Evolutionary conservation across 345 rosid genomes (phyloP), one percentile per base, ranked within the genome.

Genomic region (Punica granatum): DNA sequence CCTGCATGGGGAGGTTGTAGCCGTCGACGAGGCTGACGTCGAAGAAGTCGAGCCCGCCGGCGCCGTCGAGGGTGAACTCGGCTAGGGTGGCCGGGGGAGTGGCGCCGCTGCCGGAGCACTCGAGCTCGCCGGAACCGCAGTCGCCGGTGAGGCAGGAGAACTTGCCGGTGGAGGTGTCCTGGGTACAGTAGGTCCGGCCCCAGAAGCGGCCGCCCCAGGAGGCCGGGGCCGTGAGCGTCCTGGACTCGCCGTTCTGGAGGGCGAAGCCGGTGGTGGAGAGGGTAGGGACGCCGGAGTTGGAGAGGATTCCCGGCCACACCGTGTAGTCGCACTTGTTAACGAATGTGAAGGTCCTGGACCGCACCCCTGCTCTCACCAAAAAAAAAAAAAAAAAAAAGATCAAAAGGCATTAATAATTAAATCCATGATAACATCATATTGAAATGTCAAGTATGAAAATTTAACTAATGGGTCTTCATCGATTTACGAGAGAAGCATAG

Each of bases 151-250:
- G 60, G 72, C 99, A 94, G 21, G 96, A 71, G 83, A 94, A 91
- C 72, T 86, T 86, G 0, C 85, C 85, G 15, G 88, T 12, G 76
- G 95, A 77, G 73, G 94, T 72, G 73, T 85, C 94, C 51, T 81
- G 56, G 69, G 88, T 53, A 80, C 99, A 94, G 63, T 67, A 78
- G 11, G 97, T 89, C 10, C 97, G 79, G 13, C 85, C 99, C 99
- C 99, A 94, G 81, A 94, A 80, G 18, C 97, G 81, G 74, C 99
- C 99, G 0, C 92, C 97, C 99, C 99, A 94, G 12, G 97, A 80
- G 10, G 95, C 37, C 4, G 99, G 99, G 2, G 91, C 90, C 33
- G 72, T 32, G n/a, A 94, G 63, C 62, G 84, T 62, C 43, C 72
- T 75, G 64, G 89, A 46, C 69, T 89, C 88, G 15, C 88, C 92